Percentiles rank a stretch among this genome's conserved stretches.
These are phyloP conservation scores for Spathaspora sp. DNA, from an alignment of 805 yeast genomes.

Conservation along the genomic window DNA sequence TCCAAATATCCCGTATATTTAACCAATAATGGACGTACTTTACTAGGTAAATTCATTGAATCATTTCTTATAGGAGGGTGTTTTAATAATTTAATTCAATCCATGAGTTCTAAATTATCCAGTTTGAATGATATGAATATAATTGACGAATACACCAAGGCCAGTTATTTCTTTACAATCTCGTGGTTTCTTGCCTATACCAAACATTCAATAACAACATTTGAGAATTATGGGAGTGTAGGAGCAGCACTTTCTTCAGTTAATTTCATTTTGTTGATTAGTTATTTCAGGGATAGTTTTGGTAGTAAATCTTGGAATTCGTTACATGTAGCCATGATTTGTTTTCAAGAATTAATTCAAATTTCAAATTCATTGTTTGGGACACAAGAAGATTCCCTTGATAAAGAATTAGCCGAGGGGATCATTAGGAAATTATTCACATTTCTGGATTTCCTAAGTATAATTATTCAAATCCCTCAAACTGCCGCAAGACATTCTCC, in stretches of 20 bases:
- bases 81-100: conserved; percentile 61
- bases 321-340: conserved; percentile 65
- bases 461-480: conserved; percentile 57
- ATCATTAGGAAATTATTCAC: conserved; percentile 69
- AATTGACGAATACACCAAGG: conserved; percentile 35
- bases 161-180: conserved; percentile 51
- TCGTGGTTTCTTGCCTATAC: conserved; percentile 80
- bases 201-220: conserved; percentile 23
- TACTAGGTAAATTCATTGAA: conserved; percentile 48
- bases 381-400: conserved; percentile 32
- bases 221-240: conserved; percentile 38
- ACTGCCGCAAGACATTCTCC: conserved; percentile 63
- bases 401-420: conserved; percentile 47
- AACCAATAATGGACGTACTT: conserved; percentile 20
- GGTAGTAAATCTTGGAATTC: conserved; percentile 51
- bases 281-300: conserved; percentile 40
- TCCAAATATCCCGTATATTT: conserved; percentile 22
- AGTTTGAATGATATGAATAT: conserved; percentile 24
- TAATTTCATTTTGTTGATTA: conserved; percentile 51
- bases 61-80: conserved; percentile 64
- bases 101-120: conserved; percentile 43
- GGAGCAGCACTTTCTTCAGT: conserved; percentile 60
- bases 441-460: conserved; percentile 54
- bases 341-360: conserved; percentile 60
- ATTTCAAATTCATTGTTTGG: conserved; percentile 43